Evolutionary conservation across 345 rosid species (phyloP), one percentile per base, ranked within the genome.

Genomic region (Noccaea bulbosa): DNA sequence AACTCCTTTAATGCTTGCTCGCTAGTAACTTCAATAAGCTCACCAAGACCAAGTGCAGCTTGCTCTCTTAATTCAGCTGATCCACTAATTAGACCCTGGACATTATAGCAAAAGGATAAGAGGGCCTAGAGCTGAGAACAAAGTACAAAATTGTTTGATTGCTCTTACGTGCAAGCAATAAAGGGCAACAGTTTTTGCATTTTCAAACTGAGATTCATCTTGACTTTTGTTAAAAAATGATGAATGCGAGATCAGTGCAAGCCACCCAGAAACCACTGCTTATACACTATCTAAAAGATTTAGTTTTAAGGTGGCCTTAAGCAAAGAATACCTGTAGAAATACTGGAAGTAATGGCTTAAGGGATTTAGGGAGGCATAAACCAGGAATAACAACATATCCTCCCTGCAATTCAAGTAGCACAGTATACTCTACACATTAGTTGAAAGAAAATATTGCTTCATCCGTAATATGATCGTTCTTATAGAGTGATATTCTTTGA

Each of bases 41-140:
- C 97, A 63, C 99, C 99, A 58, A 94, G 95, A 75, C 99, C 97
- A 65, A 91, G 63, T 10, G 99, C 97, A 45, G 99, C 99, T 81
- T 91, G 99, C 84, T 91, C 96, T 76, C 97, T 83, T 67, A 91
- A 60, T 51, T 94, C 99, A 4, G 97, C 91, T 55, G 97, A 91
- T 62, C 97, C 96, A 75, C 96, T 89, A 24, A 83, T 79, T 62
- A 94, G 83, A 66, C 97, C 97, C 99, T 94, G 78, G 7, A 32
- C 30, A 47, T 20, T 20, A 69, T 30, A 69, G 24, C 52, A 75
- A 30, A 17, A 47, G 8, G 12, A 45, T 35, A 34, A 54, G 9
- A 41, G 15, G 11, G 34, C 35, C 5, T 38, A 16, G 34, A 71
- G 24, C 34, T 59, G 38, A 27, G 17, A 30, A 27, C 12, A 12